These are phyloP conservation scores for Lactarius psammicola DNA, from an alignment of 768 basidiomycete genomes.

Conservation along the genomic window DNA sequence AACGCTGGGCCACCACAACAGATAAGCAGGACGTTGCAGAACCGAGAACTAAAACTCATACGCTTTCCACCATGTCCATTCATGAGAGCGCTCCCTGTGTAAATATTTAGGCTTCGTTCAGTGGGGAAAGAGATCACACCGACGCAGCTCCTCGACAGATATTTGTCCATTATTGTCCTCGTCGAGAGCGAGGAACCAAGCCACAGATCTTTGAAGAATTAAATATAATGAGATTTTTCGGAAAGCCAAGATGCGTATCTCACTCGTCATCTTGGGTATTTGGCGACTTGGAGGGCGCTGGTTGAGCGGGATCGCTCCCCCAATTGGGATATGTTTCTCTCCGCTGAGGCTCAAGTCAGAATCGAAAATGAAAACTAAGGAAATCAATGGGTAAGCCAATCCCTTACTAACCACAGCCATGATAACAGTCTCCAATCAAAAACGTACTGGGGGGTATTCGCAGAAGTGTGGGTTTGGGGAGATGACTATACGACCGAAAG, in stretches of 20 bases:
- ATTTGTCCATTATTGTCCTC: conserved; percentile 10
- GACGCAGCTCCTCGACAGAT: conserved; percentile 11
- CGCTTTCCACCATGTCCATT: conserved; percentile 6
- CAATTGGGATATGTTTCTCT: background rate
- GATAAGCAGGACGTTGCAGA: background rate
- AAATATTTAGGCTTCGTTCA: background rate
- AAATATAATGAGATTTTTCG: background rate
- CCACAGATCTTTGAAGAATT: background rate
- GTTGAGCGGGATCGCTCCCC: background rate
- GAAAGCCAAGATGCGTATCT: background rate
- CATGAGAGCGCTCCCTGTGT: conserved; percentile 4
- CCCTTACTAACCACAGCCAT: background rate
- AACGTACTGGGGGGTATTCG: background rate
- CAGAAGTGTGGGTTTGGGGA: background rate
- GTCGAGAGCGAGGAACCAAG: conserved; percentile 10
- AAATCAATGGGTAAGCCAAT: background rate
- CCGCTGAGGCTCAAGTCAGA: background rate
- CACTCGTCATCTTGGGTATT: conserved; percentile 7
- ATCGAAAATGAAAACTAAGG: background rate
- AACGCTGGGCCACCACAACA: background rate
- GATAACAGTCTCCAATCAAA: background rate
- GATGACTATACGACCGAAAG: background rate
- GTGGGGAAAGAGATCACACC: background rate
- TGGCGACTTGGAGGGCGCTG: background rate
- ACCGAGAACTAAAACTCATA: background rate